phyloP scores from a whole-genome alignment of 768 basidiomycete species.

The Epithele typhae region DNA sequence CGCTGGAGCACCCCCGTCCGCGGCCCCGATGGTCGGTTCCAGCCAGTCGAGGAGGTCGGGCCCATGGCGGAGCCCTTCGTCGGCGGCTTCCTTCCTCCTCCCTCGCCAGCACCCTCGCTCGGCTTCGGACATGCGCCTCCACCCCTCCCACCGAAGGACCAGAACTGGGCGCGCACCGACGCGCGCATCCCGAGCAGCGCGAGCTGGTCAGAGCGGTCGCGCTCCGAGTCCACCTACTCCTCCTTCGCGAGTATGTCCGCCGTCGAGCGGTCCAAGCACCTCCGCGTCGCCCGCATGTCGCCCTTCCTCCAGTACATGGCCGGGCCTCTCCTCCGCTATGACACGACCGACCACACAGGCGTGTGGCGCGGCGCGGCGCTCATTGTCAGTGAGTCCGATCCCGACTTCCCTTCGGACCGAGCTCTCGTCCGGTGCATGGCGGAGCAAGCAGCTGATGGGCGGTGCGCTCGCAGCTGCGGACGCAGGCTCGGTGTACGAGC shows the following conservation, averaged over 20 bases:
- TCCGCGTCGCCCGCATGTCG: slow-evolving; percentile 62
- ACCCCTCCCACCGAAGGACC: slow-evolving; percentile 45
- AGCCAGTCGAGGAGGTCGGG: slow-evolving; percentile 51
- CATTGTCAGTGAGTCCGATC: slow-evolving; percentile 82
- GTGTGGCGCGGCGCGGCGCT: slow-evolving; percentile 88
- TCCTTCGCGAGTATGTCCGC: slow-evolving; percentile 46
- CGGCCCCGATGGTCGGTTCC: slow-evolving; percentile 45
- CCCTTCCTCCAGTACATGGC: slow-evolving; percentile 91
- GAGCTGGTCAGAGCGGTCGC: slow-evolving; percentile 7
- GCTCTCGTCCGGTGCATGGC: neutral
- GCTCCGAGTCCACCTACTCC: slow-evolving; percentile 6
- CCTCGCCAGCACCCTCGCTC: slow-evolving; percentile 26
- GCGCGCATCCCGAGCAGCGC: slow-evolving; percentile 6
- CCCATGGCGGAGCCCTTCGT: slow-evolving; percentile 62
- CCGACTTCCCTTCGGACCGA: neutral
- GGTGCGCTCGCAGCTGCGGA: slow-evolving; percentile 54
- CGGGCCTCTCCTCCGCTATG: slow-evolving; percentile 85
- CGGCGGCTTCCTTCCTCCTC: slow-evolving; percentile 47
- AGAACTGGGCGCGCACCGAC: slow-evolving; percentile 9
- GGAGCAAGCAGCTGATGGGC: slow-evolving; percentile 2
- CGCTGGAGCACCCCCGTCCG: slow-evolving; percentile 27
- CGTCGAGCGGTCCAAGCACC: slow-evolving; percentile 58
- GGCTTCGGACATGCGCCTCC: slow-evolving; percentile 34
- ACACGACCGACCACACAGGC: slow-evolving; percentile 73
- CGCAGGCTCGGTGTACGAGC: slow-evolving; percentile 72